A percentile compares a stretch with the other conserved stretches of the same genome.
phyloP scores from a whole-genome alignment of 345 rosid species.

The Citrus mangshanensis region DNA sequence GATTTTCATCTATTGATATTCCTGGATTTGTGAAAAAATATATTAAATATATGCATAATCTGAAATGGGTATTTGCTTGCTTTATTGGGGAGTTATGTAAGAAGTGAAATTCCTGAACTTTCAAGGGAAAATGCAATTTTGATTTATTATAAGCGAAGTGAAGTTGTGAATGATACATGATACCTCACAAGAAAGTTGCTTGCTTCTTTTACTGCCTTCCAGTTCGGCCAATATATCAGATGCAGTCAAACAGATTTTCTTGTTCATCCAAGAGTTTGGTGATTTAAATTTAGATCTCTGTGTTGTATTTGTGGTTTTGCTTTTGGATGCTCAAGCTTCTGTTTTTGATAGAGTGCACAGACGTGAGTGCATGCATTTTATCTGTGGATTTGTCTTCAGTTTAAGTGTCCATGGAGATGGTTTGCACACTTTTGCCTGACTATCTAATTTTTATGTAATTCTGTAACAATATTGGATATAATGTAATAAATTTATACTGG shows the following conservation, averaged over 20 bases:
- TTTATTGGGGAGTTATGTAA: neutral
- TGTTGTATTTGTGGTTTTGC: neutral
- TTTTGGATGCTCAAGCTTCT: conserved; percentile 9
- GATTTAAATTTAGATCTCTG: neutral
- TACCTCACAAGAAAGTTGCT: conserved; percentile 2
- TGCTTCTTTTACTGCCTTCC: neutral
- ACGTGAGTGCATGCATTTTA: conserved; percentile 9
- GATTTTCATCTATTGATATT: conserved; percentile 10
- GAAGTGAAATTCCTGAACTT: conserved; percentile 5
- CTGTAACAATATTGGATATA: too few relatives aligned
- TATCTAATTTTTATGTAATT: too few relatives aligned
- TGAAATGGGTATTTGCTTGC: neutral
- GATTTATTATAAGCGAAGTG: neutral
- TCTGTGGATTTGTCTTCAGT: conserved; percentile 2
- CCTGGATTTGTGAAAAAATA: neutral
- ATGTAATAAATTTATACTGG: too few relatives aligned
- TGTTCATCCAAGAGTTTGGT: neutral
- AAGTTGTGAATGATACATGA: neutral
- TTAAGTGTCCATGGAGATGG: too few relatives aligned
- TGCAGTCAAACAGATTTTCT: neutral
- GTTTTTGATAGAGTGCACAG: conserved; percentile 16
- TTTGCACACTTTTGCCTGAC: too few relatives aligned
- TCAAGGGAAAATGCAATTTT: conserved; percentile 15
- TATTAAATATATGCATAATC: neutral
- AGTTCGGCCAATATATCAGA: neutral